phyloP scores from a whole-genome alignment of 768 basidiomycete genomes.

The Crassisporium funariophilum region DNA sequence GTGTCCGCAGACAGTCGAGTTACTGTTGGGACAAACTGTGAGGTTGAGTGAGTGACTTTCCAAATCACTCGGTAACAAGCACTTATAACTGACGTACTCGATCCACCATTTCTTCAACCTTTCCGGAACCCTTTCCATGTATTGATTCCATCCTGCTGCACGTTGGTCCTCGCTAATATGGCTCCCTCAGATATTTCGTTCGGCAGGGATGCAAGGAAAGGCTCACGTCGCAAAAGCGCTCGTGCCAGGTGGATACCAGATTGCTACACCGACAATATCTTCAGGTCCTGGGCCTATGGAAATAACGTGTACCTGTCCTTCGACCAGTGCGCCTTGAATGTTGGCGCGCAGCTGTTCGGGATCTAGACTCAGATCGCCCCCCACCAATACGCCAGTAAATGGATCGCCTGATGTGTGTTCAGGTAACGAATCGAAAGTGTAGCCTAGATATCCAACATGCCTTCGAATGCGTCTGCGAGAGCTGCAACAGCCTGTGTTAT shows the following conservation, averaged over 20 bases:
- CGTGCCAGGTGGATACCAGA: constrained; percentile 34
- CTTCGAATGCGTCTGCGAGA: constrained; percentile 9
- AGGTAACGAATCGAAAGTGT: background rate
- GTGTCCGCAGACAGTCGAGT: constrained; percentile 14
- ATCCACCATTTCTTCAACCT: constrained; percentile 30
- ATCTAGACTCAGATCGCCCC: constrained; percentile 21
- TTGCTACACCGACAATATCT: constrained; percentile 32
- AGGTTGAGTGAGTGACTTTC: background rate
- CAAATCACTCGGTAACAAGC: background rate
- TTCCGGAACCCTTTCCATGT: constrained; percentile 20
- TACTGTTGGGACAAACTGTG: constrained; percentile 26
- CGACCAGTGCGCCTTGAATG: constrained; percentile 24
- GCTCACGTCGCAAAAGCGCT: constrained; percentile 25
- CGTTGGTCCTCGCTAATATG: constrained; percentile 31
- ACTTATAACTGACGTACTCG: constrained; percentile 22
- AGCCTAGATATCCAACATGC: background rate
- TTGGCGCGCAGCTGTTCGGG: constrained; percentile 16
- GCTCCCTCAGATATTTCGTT: background rate
- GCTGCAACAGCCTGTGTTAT: constrained; percentile 7
- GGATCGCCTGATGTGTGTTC: constrained; percentile 16
- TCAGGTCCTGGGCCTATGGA: constrained; percentile 17
- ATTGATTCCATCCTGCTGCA: constrained; percentile 27
- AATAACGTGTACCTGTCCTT: constrained; percentile 30
- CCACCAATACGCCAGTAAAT: constrained; percentile 19
- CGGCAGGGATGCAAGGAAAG: background rate